A percentile compares a stretch with the other conserved stretches of the same genome.
Conservation (phyloP, 2,329 filamentous ascomycete genomes). For the Furcasterigmium furcatum region DNA sequence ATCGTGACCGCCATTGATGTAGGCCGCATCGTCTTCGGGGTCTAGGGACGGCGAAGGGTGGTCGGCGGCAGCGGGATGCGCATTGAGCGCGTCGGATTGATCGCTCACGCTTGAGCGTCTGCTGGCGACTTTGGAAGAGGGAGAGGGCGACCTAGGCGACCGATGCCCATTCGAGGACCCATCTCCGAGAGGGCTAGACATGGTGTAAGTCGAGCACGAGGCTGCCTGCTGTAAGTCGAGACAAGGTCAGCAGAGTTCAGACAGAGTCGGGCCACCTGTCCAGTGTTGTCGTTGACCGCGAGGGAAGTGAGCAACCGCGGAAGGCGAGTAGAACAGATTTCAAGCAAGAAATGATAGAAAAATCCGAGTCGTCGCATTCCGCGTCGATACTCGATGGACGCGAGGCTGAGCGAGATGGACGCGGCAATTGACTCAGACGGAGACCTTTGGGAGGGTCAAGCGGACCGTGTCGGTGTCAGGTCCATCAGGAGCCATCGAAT, state of each 20-base stretch:
- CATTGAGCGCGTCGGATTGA: constrained; percentile 67
- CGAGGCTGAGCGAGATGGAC: constrained; percentile 43
- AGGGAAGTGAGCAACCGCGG: constrained; percentile 23
- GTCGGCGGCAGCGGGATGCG: constrained; percentile 36
- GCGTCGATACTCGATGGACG: constrained; percentile 38
- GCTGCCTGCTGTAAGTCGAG: constrained; percentile 43
- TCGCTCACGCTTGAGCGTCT: constrained; percentile 67
- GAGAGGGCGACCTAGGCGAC: constrained; percentile 50
- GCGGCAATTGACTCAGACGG: constrained; percentile 38
- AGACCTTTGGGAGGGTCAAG: constrained; percentile 14
- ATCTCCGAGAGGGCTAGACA: constrained; percentile 60
- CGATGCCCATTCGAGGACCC: constrained; percentile 65
- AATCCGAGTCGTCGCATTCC: constrained; percentile 40
- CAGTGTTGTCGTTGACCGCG: neutral
- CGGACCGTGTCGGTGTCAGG: constrained; percentile 21
- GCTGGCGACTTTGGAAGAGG: constrained; percentile 31
- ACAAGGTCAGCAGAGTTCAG: constrained; percentile 40
- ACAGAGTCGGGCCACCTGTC: constrained; percentile 5
- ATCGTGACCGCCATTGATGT: constrained; percentile 32
- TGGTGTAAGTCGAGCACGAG: constrained; percentile 58
- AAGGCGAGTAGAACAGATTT: constrained; percentile 13
- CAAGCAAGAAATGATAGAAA: constrained; percentile 19
- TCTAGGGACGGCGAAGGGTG: constrained; percentile 40
- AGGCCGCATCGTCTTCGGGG: constrained; percentile 36
- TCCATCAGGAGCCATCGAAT: constrained; percentile 27